Base-by-base conservation (phyloP, 129 eudicot species). In the Flaveria sonorensis region DNA sequence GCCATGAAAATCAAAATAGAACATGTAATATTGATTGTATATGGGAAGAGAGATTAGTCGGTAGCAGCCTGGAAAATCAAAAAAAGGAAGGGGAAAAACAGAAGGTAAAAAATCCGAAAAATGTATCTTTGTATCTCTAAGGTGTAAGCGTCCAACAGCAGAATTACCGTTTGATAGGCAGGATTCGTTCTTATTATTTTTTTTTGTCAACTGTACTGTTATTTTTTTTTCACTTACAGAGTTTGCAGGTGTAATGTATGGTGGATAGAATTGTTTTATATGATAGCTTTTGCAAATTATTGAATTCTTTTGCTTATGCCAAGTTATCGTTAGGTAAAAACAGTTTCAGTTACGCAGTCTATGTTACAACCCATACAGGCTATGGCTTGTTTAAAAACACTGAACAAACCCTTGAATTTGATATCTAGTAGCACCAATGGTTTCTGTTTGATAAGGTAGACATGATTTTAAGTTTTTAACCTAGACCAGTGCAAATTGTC, bases 171-270 rank as follows among this genome's bases (percentile, higher is more conserved):
- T 83, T 82, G 76, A 70, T 77, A 77, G 81, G 74, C 59, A 77
- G 81, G 81, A 68, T 39, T 43, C 39, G 62, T 13, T 62, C 65
- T 70, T 24, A 47, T 30, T 30, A n/a, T 30, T 36, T 36, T 40
- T 56, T 81, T 81, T 76, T 68, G 74, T 70, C 39, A 46, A 68
- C 57, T 78, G 76, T 81, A 81, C 47, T 75, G 66, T 62, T 18
- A 30, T 70, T 85, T 8, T 80, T 80, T 70, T 81, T 82, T 52
- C 32, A 36, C 42, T 75, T 48, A 75, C 81, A 69, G 70, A 59
- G 55, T 81, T 70, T 78, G 69, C 81, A 75, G 79, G 42, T 84
- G 88, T 84, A 81, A 87, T 78, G 70, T 59, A 78, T 78, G 77
- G 59, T 86, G 78, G 74, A 78, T 85, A 81, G 71, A 68, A 52